phyloP scores from a whole-genome alignment of 345 rosid species.

The Hevea brasiliensis region DNA sequence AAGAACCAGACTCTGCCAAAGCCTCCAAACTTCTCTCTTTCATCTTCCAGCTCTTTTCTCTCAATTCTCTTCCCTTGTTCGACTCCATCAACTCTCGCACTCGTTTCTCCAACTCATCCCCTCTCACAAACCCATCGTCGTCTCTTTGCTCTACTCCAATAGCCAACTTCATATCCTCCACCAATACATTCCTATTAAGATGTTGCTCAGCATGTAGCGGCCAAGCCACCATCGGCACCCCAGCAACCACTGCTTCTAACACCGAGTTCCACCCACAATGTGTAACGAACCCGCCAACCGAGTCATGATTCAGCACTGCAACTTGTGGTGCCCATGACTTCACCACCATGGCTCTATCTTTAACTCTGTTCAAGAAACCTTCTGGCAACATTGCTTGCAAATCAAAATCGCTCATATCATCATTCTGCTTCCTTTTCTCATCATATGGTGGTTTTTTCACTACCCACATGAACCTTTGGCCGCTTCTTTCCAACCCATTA shows the following conservation, averaged over 20 bases:
- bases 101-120: slow-evolving; percentile 18
- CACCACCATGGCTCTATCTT: slow-evolving; percentile 23
- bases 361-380: slow-evolving; percentile 40
- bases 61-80: slow-evolving; percentile 14
- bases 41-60: slow-evolving; percentile 12
- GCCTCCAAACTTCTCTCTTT: slow-evolving; percentile 8
- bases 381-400: slow-evolving; percentile 12
- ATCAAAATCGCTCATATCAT: slow-evolving; percentile 1
- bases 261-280: slow-evolving; percentile 41
- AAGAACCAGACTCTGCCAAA: slow-evolving; percentile 23
- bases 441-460: slow-evolving; percentile 1
- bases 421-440: neutral
- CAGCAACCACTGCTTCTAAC: slow-evolving; percentile 32
- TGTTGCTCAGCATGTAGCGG: slow-evolving; percentile 37
- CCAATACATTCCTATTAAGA: slow-evolving; percentile 24
- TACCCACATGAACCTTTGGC: slow-evolving; percentile 18
- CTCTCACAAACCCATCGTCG: slow-evolving; percentile 20
- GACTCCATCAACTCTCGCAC: slow-evolving; percentile 21
- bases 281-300: slow-evolving; percentile 32
- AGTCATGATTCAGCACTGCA: slow-evolving; percentile 21
- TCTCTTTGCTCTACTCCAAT: slow-evolving; percentile 18
- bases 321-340: slow-evolving; percentile 36
- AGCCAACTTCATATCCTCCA: slow-evolving; percentile 36
- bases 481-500: slow-evolving; percentile 18
- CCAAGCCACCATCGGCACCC: slow-evolving; percentile 40